phyloP scores from a whole-genome alignment of 2,329 filamentous ascomycete species.

The Fusarium vanettenii region DNA sequence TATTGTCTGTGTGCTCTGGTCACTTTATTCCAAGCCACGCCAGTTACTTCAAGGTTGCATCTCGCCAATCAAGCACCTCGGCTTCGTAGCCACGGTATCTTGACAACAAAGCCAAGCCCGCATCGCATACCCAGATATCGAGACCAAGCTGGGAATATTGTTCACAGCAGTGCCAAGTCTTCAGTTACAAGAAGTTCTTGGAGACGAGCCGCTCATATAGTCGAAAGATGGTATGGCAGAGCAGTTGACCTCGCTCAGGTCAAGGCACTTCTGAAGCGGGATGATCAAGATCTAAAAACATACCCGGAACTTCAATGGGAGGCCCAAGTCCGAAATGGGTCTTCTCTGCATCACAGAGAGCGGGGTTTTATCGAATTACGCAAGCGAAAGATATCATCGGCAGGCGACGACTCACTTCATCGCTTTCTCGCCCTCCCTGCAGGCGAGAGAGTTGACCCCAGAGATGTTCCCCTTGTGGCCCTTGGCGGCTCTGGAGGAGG shows the following conservation, averaged over 20 bases:
- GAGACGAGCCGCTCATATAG: not conserved
- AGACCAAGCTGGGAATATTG: rapidly evolving
- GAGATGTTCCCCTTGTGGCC: constrained; percentile 37
- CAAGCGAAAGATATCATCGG: constrained; percentile 21
- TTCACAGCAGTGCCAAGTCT: rapidly evolving
- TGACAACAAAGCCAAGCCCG: not conserved
- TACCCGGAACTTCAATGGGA: constrained; percentile 39
- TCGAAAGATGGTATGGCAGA: constrained; percentile 31
- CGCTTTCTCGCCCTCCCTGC: constrained; percentile 14
- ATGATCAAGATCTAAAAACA: constrained; percentile 18
- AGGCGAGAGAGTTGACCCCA: constrained; percentile 16
- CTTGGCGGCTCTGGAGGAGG: constrained; percentile 38
- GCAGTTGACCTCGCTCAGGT: constrained; percentile 28
- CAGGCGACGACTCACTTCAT: constrained; percentile 19
- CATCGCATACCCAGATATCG: rapidly evolving
- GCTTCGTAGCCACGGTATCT: not conserved
- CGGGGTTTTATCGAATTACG: constrained; percentile 24
- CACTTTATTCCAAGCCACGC: constrained; percentile 34
- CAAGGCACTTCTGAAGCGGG: constrained; percentile 15
- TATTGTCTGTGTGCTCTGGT: constrained; percentile 39
- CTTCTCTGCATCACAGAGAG: constrained; percentile 23
- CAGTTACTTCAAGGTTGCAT: constrained; percentile 28
- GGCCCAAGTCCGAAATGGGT: constrained; percentile 23
- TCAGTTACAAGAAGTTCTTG: rapidly evolving
- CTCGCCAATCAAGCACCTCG: not conserved